Base-by-base conservation (phyloP, 2,329 filamentous ascomycete genomes). In the Colletotrichum camelliae region DNA sequence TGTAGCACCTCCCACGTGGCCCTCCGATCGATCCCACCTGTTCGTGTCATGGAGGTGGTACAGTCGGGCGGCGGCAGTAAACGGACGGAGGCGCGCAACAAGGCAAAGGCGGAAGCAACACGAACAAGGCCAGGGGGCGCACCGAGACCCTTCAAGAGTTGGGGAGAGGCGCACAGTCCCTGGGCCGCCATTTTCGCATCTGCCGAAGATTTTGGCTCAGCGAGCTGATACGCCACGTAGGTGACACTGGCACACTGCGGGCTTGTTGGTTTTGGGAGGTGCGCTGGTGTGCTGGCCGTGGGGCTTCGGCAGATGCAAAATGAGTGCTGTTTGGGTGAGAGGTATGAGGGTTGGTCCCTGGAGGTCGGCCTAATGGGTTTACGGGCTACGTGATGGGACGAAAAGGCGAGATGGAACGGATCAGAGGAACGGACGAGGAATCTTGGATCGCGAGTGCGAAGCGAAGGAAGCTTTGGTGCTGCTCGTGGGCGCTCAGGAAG, bases 201-300 rank as follows among this genome's bases (percentile, higher is more conserved):
- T 76, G 74, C 74, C 74, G 74, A 76, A 58, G 24, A 52, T 37
- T 75, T 69, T 48, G 52, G 67, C 71, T 75, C 48, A 29, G 31
- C 48, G 33, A 70, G 70, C 52, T 75, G 61, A 48, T 29, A 67
- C 52, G 74, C 70, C 66, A 76, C 66, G 67, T 37, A 66, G 58
- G 43, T 37, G 60, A 74, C 66, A 37, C 55, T 33, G n/a, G n/a
- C 31, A 37, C 31, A 37, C n/a, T 58, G 43, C 31, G 9, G 68
- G 67, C 10, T 31, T 52, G 35, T 52, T 62, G 55, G 62, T 64
- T 72, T 62, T 10, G 61, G 33, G n/a, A 39, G 43, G 43, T 52
- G 43, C 43, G 43, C 43, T 66, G 72, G 68, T 72, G n/a, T 39
- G 57, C 29, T 64, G 66, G 33, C 43, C 58, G 43, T 60, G 67